Conservation (phyloP, 2,329 filamentous ascomycete genomes). For the Arachnomyces sp. region DNA sequence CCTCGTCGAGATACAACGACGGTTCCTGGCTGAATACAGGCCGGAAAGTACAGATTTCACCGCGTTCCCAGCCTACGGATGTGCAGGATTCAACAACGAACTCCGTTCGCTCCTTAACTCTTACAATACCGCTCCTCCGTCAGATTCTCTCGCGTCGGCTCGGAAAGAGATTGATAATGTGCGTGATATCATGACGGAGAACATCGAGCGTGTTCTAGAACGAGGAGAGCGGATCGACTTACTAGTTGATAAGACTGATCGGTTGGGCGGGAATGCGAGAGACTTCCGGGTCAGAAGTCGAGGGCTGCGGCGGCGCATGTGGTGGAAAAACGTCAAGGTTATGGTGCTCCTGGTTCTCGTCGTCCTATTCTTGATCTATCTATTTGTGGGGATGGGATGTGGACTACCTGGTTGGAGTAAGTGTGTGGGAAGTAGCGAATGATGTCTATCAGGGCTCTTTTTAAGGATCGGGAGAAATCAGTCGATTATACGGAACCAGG, state of each 20-base stretch:
- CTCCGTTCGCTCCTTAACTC: slow-evolving; percentile 73
- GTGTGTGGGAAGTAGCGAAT: slow-evolving; percentile 28
- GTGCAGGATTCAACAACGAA: slow-evolving; percentile 74
- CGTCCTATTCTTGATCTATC: slow-evolving; percentile 59
- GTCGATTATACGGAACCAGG: slow-evolving; percentile 6
- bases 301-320: slow-evolving; percentile 87
- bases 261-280: slow-evolving; percentile 75
- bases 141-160: slow-evolving; percentile 76
- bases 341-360: slow-evolving; percentile 75
- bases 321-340: slow-evolving; percentile 98
- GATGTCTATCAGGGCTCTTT: not conserved
- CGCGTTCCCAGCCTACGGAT: slow-evolving; percentile 79
- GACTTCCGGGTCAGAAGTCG: slow-evolving; percentile 86
- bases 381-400: slow-evolving; percentile 66
- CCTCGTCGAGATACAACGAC: slow-evolving; percentile 81
- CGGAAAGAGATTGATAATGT: slow-evolving; percentile 89
- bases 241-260: slow-evolving; percentile 92
- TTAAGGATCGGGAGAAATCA: not conserved
- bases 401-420: slow-evolving; percentile 53
- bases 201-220: slow-evolving; percentile 84
- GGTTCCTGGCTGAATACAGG: slow-evolving; percentile 68
- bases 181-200: slow-evolving; percentile 87
- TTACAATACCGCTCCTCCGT: slow-evolving; percentile 69
- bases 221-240: slow-evolving; percentile 88
- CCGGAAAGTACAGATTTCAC: slow-evolving; percentile 62